Base-by-base conservation (phyloP, 768 basidiomycete genomes). In the Nevesoporus exiguus region DNA sequence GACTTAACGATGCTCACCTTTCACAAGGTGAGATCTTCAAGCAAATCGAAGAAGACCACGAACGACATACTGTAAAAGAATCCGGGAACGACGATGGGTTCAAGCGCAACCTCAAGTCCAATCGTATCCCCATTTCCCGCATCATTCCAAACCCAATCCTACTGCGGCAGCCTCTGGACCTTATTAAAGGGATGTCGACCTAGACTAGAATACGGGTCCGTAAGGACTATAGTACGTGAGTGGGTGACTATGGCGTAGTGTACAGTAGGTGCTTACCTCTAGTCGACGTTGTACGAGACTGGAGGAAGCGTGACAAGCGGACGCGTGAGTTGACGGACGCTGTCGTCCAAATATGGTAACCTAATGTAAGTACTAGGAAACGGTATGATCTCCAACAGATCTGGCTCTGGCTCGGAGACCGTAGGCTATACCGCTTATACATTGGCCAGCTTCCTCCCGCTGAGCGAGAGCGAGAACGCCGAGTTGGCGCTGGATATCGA, bases 31-130 rank as follows among this genome's bases (percentile, higher is more conserved):
- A 94, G 48, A 81, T 91, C 27, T 80, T 91, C 65, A 85, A 87
- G 54, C 85, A 92, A 13, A 93, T 96, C 59, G 92, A 96, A 68
- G 93, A 95, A 61, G 93, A 95, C 68, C 78, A 93, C 2, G 93
- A 95, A 63, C 82, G 94, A 57, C 93, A 95, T 64, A n/a, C n/a
- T n/a, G n/a, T n/a, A 96, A 96, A 25, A 37, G 45, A 14, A 37
- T 47, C 21, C 30, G 45, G 4, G 52, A 53, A 21, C 45, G 52
- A 25, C 45, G 52, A 7, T 47, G 52, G 45, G 52, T 53, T 9
- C 52, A 53, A 19, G 52, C 45, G 7, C 52, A 53, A 24, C 39
- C 52, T 25, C 52, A 53, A 22, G 27, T 41, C 29, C 29, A 25
- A 10, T 25, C 45, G 3, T 39, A 41, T 10, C 13, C 15, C 11